These are phyloP conservation scores for Chlorella sp. DNA, from an alignment of 139 green algal genomes.

Conservation along the genomic window DNA sequence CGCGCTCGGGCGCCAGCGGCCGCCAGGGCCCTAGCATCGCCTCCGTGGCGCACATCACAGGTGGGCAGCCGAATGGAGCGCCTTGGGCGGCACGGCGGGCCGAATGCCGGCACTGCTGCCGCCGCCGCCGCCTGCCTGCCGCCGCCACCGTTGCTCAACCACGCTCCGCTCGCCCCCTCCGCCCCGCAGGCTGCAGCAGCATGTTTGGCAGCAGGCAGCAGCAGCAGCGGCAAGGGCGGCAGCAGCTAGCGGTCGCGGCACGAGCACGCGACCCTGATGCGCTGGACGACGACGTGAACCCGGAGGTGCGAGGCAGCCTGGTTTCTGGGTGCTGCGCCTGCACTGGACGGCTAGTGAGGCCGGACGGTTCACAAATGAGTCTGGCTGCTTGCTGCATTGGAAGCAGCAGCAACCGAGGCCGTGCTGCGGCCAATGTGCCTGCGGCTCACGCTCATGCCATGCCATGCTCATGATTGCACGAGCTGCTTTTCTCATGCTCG, in stretches of 20 bases:
- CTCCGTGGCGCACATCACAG: slow-evolving; percentile 5
- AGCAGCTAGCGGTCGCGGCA: slow-evolving; percentile 23
- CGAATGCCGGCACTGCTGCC: not conserved
- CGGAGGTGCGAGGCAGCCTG: too few species aligned
- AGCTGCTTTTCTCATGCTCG: too few species aligned
- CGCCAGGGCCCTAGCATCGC: slow-evolving; percentile 7
- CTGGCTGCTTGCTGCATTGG: too few species aligned
- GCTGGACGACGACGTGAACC: slow-evolving; percentile 32
- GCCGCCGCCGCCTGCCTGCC: not conserved
- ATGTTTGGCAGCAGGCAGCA: not conserved
- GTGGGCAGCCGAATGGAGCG: not conserved
- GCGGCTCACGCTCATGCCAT: too few species aligned
- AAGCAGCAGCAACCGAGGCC: too few species aligned
- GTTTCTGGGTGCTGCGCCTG: too few species aligned
- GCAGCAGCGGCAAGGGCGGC: slow-evolving; percentile 22
- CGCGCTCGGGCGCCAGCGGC: not conserved
- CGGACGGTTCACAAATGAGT: too few species aligned
- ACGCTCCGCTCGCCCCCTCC: too few species aligned
- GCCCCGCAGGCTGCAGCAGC: slow-evolving; percentile 33
- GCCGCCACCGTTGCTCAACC: not conserved
- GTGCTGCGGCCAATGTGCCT: too few species aligned
- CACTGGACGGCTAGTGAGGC: too few species aligned
- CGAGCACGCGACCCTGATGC: slow-evolving; percentile 35
- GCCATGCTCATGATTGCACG: too few species aligned
- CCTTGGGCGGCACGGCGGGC: not conserved